These are phyloP conservation scores for Oidiodendron maius DNA, from an alignment of 495 filamentous ascomycete species.

Conservation along the genomic window DNA sequence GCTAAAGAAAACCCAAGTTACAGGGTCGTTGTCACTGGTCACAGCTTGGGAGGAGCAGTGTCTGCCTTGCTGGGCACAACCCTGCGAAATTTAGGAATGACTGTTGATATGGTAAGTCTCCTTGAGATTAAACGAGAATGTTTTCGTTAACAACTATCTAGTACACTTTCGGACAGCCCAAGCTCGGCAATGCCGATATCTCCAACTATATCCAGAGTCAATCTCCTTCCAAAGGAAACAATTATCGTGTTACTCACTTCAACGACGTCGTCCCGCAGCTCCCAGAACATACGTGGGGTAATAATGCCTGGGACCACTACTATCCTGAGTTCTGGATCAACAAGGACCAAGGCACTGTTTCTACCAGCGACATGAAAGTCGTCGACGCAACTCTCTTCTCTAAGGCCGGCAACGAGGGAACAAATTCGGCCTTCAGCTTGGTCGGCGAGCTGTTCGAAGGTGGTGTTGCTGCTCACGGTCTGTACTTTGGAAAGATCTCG, in stretches of 20 bases:
- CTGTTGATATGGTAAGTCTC: conserved; percentile 10
- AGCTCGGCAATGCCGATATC: conserved; percentile 19
- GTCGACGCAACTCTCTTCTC: neutral
- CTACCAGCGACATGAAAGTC: neutral
- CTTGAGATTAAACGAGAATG: too few species aligned
- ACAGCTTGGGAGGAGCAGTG: conserved; percentile 57
- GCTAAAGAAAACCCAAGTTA: conserved; percentile 34
- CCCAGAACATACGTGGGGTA: conserved; percentile 37
- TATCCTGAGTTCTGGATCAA: conserved; percentile 54
- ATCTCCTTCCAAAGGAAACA: conserved; percentile 35
- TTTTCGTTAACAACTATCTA: neutral
- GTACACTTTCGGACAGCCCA: conserved; percentile 51
- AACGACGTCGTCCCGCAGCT: conserved; percentile 57
- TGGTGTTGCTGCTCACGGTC: conserved; percentile 2
- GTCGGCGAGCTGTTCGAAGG: neutral
- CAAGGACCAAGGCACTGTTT: neutral
- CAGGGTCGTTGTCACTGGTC: conserved; percentile 50
- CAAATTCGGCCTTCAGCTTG: neutral
- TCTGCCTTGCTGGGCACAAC: conserved; percentile 50
- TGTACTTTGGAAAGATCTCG: conserved; percentile 8
- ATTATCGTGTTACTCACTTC: conserved; percentile 53
- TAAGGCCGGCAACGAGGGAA: conserved; percentile 8
- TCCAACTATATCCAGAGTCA: conserved; percentile 48
- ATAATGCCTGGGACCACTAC: conserved; percentile 49
- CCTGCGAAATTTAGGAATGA: conserved; percentile 40